These are phyloP conservation scores for Amphirosellinia nigrospora DNA, from an alignment of 495 filamentous ascomycete species.

Conservation along the genomic window DNA sequence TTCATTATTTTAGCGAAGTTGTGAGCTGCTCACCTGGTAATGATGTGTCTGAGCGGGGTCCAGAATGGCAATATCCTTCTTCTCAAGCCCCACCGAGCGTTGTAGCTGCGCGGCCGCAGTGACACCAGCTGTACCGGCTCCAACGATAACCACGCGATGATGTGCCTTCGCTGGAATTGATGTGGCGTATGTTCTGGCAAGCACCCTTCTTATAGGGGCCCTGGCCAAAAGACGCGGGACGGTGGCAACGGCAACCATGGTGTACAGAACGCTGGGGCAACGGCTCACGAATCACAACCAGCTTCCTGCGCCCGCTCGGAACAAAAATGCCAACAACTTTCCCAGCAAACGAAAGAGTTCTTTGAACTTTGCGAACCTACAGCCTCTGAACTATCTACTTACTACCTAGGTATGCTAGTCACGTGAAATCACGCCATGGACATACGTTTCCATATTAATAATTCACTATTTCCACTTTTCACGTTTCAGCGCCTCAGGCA, in stretches of 20 bases:
- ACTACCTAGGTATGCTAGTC: conserved; percentile 18
- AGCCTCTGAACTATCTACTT: too few species aligned
- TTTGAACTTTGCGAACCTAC: background rate
- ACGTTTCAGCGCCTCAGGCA: background rate
- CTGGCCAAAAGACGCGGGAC: conserved; percentile 34
- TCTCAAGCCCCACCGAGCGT: conserved; percentile 56
- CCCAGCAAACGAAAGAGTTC: background rate
- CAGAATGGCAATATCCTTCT: conserved; percentile 69
- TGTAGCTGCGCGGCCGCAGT: conserved; percentile 69
- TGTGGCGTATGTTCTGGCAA: conserved; percentile 37
- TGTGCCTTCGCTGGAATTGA: conserved; percentile 42
- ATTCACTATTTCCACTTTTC: background rate
- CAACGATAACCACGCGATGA: conserved; percentile 70
- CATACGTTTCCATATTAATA: background rate
- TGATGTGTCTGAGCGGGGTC: conserved; percentile 70
- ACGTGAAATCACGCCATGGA: conserved; percentile 41
- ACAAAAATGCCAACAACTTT: background rate
- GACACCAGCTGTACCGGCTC: conserved; percentile 67
- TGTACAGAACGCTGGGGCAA: conserved; percentile 13
- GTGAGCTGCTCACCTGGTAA: conserved; percentile 51
- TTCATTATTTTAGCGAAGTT: too few species aligned
- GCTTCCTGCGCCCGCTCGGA: background rate
- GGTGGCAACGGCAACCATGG: conserved; percentile 30
- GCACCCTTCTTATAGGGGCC: conserved; percentile 9
- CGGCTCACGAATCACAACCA: conserved; percentile 9